A percentile compares a stretch with the other conserved stretches of the same genome.
Evolutionary conservation across 495 filamentous ascomycete species (phyloP).

Genomic region (Tirmania nivea): DNA sequence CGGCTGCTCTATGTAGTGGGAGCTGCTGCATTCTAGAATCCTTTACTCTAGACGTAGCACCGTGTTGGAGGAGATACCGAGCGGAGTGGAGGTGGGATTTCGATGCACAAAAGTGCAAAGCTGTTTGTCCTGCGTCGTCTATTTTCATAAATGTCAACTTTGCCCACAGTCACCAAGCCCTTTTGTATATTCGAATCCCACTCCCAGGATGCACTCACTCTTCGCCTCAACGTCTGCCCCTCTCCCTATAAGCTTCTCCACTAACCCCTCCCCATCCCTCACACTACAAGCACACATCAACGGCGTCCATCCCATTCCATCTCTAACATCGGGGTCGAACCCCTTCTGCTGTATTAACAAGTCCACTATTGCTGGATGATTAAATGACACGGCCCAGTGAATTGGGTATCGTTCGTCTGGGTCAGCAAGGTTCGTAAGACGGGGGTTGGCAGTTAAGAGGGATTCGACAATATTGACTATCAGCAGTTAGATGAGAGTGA

Average conservation of each 20-base stretch:
- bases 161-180: not conserved
- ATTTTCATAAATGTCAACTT: not conserved
- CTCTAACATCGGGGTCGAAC: slow-evolving; percentile 73
- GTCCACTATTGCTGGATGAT: slow-evolving; percentile 51
- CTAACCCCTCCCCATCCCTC: slow-evolving; percentile 39
- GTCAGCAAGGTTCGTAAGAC: slow-evolving; percentile 34
- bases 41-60: slow-evolving; percentile 59
- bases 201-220: slow-evolving; percentile 30
- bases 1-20: slow-evolving; percentile 74
- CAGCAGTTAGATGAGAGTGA: slow-evolving; percentile 3
- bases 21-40: slow-evolving; percentile 63
- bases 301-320: slow-evolving; percentile 81
- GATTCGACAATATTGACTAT: not conserved
- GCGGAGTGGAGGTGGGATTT: slow-evolving; percentile 69
- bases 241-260: slow-evolving; percentile 57
- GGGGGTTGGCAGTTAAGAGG: not conserved
- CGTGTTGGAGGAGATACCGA: slow-evolving; percentile 45
- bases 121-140: slow-evolving; percentile 33
- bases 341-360: slow-evolving; percentile 39
- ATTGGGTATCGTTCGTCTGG: slow-evolving; percentile 79
- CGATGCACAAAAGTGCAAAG: slow-evolving; percentile 76
- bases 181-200: not conserved
- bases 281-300: slow-evolving; percentile 82
- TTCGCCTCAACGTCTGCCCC: slow-evolving; percentile 65
- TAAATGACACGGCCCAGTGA: slow-evolving; percentile 86